These are phyloP conservation scores for Davidsoniella neocaledoniae DNA, from an alignment of 2,329 filamentous ascomycete species.

Conservation along the genomic window DNA sequence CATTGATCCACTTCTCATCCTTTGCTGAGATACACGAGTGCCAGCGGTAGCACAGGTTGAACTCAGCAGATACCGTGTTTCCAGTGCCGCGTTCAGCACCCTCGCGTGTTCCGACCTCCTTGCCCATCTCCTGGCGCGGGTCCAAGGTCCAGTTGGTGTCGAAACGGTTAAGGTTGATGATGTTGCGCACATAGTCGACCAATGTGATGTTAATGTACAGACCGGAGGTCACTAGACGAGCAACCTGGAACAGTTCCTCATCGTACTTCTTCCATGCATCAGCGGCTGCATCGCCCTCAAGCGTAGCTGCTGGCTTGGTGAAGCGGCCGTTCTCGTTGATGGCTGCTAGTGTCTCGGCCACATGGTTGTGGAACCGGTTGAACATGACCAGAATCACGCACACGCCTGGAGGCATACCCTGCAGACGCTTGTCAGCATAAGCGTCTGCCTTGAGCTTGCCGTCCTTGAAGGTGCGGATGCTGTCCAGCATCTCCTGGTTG, in stretches of 20 bases:
- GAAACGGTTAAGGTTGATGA: constrained; percentile 39
- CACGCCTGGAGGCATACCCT: constrained; percentile 56
- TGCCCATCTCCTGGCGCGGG: constrained; percentile 52
- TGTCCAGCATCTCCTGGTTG: constrained; percentile 47
- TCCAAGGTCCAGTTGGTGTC: constrained; percentile 72
- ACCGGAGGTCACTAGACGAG: constrained; percentile 55
- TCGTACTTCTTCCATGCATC: constrained; percentile 52
- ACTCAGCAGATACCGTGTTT: constrained; percentile 74
- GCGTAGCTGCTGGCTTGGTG: constrained; percentile 37
- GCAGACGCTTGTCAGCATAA: constrained; percentile 53
- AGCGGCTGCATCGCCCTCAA: constrained; percentile 31
- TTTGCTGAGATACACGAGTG: constrained; percentile 60
- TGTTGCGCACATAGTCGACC: constrained; percentile 63
- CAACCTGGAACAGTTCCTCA: constrained; percentile 65
- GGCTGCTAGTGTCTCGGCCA: constrained; percentile 59
- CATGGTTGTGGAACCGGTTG: constrained; percentile 74
- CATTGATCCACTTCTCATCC: constrained; percentile 67
- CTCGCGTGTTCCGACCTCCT: constrained; percentile 32
- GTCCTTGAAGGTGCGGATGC: constrained; percentile 51
- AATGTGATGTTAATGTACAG: constrained; percentile 67
- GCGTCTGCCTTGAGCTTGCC: constrained; percentile 57
- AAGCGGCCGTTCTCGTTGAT: constrained; percentile 80
- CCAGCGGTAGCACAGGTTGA: constrained; percentile 80
- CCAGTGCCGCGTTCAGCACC: constrained; percentile 56
- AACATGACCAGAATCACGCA: constrained; percentile 61